phyloP scores from a whole-genome alignment of 1,284 basidiomycete genomes.

The Pyrrhoderma lamaoense region DNA sequence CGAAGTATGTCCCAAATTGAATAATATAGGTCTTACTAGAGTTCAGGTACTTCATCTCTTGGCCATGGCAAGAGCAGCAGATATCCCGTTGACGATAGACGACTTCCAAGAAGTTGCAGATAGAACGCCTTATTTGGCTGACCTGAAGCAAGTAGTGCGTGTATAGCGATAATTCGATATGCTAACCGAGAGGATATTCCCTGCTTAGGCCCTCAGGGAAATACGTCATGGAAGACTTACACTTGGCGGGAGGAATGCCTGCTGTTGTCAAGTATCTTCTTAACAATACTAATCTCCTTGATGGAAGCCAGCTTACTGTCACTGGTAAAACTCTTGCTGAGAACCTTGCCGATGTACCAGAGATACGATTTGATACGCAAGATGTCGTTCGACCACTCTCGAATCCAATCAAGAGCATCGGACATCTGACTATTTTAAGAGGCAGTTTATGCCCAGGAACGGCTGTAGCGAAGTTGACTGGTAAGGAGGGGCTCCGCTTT shows the following conservation, averaged over 20 bases:
- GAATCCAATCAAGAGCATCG: conserved; percentile 87
- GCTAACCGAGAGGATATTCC: neutral
- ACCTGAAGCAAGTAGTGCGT: conserved; percentile 60
- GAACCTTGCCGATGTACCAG: conserved; percentile 78
- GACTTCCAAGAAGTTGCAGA: conserved; percentile 89
- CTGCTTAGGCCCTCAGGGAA: conserved; percentile 73
- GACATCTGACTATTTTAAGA: conserved; percentile 87
- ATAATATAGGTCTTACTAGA: too few species aligned
- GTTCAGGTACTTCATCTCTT: conserved; percentile 91
- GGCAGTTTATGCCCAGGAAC: conserved; percentile 88
- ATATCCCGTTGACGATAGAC: conserved; percentile 83
- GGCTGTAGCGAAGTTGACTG: conserved; percentile 93
- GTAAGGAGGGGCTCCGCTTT: conserved; percentile 89
- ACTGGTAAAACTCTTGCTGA: conserved; percentile 92
- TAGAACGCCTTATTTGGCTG: conserved; percentile 88
- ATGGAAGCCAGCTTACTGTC: conserved; percentile 87
- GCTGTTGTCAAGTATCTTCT: conserved; percentile 80
- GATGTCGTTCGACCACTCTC: conserved; percentile 75
- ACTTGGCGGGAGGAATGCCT: conserved; percentile 87
- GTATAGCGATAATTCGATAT: neutral
- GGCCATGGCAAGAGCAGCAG: conserved; percentile 89
- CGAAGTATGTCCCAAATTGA: too few species aligned
- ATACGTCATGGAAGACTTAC: conserved; percentile 96
- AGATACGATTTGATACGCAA: conserved; percentile 74
- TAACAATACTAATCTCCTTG: conserved; percentile 81